These are phyloP conservation scores for Pythium oligandrum DNA, from an alignment of 352 stramenopile species.

Conservation along the genomic window DNA sequence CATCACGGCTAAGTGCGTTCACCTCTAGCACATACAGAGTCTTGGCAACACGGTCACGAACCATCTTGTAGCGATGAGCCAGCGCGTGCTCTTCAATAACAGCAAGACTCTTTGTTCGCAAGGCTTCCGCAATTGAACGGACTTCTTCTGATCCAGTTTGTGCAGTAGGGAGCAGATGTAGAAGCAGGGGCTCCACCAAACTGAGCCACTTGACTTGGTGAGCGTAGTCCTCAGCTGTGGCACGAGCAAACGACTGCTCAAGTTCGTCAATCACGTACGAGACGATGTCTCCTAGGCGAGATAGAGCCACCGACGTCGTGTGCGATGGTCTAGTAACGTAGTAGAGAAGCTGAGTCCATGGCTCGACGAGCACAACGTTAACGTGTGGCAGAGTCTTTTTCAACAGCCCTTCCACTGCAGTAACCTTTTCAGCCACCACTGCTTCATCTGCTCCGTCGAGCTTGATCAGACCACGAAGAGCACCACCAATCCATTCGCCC, in stretches of 20 bases:
- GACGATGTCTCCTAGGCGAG: conserved; percentile 19
- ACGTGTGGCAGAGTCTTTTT: conserved; percentile 44
- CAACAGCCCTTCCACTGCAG: conserved; percentile 26
- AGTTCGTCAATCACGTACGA: conserved; percentile 43
- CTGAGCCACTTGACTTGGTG: conserved; percentile 72
- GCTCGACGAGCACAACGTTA: conserved; percentile 48
- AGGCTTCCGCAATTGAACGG: conserved; percentile 5
- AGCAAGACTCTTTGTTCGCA: conserved; percentile 25
- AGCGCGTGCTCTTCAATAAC: conserved; percentile 48
- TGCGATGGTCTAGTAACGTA: conserved; percentile 33
- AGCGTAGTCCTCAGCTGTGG: conserved; percentile 60
- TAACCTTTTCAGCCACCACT: conserved; percentile 8
- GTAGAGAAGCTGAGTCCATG: conserved; percentile 59
- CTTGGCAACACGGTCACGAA: conserved; percentile 53
- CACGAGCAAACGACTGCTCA: conserved; percentile 50
- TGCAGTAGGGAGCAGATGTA: conserved; percentile 28
- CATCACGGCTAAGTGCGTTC: neutral
- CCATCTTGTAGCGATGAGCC: conserved; percentile 76
- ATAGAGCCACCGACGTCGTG: conserved; percentile 7
- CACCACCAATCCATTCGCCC: conserved; percentile 41
- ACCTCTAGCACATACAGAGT: conserved; percentile 52
- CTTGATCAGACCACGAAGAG: conserved; percentile 40
- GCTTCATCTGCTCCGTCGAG: conserved; percentile 14
- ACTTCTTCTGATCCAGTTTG: neutral
- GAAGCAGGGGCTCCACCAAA: conserved; percentile 42